A percentile compares a stretch with the other conserved stretches of the same genome.
Evolutionary conservation across 2,329 filamentous ascomycete species (phyloP).

Genomic region (Nannizzia gypsea): DNA sequence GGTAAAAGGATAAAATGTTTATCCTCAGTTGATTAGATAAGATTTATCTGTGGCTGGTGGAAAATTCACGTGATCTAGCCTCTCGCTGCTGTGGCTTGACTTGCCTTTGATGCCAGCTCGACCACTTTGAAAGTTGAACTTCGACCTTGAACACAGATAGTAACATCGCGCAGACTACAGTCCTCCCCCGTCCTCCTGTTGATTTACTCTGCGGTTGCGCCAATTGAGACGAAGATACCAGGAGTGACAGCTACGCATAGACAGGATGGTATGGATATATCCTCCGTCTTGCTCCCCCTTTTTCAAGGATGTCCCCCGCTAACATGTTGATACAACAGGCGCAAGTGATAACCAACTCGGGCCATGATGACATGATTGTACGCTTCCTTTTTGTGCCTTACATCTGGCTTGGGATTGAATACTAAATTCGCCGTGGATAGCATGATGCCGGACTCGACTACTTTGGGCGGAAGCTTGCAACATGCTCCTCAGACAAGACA

Average conservation of each 20-base stretch:
- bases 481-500: constrained; percentile 94
- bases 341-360: constrained; percentile 71
- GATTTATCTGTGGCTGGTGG: background rate
- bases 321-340: constrained; percentile 36
- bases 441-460: constrained; percentile 98
- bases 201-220: background rate
- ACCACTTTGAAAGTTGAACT: background rate
- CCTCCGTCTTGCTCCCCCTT: background rate
- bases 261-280: background rate
- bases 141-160: no score
- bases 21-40: background rate
- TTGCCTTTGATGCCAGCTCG: background rate
- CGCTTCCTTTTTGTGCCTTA: constrained; percentile 29
- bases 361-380: constrained; percentile 99
- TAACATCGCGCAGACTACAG: no score
- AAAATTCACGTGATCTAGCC: background rate
- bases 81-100: background rate
- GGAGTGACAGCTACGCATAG: background rate
- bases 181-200: background rate
- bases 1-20: background rate
- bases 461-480: constrained; percentile 90
- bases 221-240: background rate
- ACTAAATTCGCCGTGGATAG: constrained; percentile 34
- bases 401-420: background rate
- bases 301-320: background rate